Conservation (phyloP, 2,329 filamentous ascomycete species). For the Sarocladium brachiariae region DNA sequence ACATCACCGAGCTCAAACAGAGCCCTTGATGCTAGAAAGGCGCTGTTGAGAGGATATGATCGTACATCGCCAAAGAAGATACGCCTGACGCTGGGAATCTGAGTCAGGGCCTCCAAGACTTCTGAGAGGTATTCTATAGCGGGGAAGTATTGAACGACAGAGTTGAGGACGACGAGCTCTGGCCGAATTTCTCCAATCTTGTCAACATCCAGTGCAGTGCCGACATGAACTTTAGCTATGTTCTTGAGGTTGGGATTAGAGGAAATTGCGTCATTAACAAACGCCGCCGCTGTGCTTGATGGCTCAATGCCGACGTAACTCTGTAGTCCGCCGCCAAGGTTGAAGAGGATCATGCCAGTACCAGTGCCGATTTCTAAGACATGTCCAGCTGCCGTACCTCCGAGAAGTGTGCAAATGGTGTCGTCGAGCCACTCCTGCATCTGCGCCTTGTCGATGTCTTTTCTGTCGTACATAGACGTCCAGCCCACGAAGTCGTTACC, state of each 20-base stretch:
- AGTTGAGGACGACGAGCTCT: conserved; percentile 17
- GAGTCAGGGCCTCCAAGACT: conserved; percentile 6
- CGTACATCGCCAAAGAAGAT: conserved; percentile 19
- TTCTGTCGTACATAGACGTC: conserved; percentile 26
- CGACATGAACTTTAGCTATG: conserved; percentile 15
- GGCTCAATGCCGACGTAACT: conserved; percentile 24
- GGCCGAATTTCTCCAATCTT: conserved; percentile 9
- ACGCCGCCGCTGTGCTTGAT: conserved; percentile 16
- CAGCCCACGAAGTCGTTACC: conserved; percentile 24
- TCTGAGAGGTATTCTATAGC: conserved; percentile 7
- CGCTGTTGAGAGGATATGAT: conserved; percentile 12
- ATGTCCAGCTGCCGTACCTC: conserved; percentile 11
- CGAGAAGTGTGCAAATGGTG: conserved; percentile 17
- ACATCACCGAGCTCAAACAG: conserved; percentile 4
- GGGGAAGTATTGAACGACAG: conserved; percentile 11
- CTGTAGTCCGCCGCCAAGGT: conserved; percentile 15
- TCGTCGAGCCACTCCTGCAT: conserved; percentile 28
- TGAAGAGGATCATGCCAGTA: conserved; percentile 26
- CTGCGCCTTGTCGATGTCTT: conserved; percentile 18
- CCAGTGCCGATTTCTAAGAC: conserved; percentile 25
- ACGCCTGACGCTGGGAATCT: conserved; percentile 1
- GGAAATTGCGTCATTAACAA: conserved; percentile 14
- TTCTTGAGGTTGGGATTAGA: conserved; percentile 10
- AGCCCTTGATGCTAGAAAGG: conserved; percentile 12
- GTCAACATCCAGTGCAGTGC: conserved; percentile 16